Evolutionary conservation across 768 basidiomycete species (phyloP).

Genomic region (Lactifluus subvellereus): DNA sequence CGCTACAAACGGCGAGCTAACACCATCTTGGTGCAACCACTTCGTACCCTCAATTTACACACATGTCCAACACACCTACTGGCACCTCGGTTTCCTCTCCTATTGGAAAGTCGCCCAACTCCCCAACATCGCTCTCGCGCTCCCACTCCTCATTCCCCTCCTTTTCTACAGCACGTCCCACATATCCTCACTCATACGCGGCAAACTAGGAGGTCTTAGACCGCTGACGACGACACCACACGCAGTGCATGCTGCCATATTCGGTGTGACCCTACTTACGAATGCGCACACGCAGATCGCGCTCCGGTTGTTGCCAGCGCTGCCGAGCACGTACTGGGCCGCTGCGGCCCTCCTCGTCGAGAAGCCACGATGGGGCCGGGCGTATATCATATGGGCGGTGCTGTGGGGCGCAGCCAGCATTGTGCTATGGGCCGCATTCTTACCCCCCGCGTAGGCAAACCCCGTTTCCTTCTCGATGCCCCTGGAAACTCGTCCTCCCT

Average conservation of each 20-base stretch:
- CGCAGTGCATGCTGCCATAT: conserved; percentile 5
- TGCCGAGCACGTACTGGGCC: conserved; percentile 85
- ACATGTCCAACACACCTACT: conserved; percentile 79
- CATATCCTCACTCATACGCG: background rate
- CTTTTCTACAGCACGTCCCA: conserved; percentile 34
- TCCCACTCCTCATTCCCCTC: conserved; percentile 58
- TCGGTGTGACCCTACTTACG: conserved; percentile 32
- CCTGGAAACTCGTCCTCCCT: background rate
- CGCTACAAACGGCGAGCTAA: background rate
- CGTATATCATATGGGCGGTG: conserved; percentile 75
- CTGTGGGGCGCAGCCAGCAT: conserved; percentile 68
- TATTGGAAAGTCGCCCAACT: conserved; percentile 83
- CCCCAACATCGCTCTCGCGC: conserved; percentile 81
- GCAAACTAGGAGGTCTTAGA: background rate
- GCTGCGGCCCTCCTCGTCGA: conserved; percentile 60
- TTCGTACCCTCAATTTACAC: conserved; percentile 68
- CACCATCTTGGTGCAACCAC: conserved; percentile 57
- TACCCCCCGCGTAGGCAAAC: conserved; percentile 76
- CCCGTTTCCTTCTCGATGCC: background rate
- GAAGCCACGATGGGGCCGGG: conserved; percentile 41
- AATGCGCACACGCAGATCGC: conserved; percentile 25
- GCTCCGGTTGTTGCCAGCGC: conserved; percentile 58
- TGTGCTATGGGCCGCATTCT: conserved; percentile 76
- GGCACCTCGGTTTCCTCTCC: conserved; percentile 74
- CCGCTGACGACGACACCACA: conserved; percentile 6